phyloP scores from a whole-genome alignment of 2,329 filamentous ascomycete species.

The Teratosphaeria viscida region DNA sequence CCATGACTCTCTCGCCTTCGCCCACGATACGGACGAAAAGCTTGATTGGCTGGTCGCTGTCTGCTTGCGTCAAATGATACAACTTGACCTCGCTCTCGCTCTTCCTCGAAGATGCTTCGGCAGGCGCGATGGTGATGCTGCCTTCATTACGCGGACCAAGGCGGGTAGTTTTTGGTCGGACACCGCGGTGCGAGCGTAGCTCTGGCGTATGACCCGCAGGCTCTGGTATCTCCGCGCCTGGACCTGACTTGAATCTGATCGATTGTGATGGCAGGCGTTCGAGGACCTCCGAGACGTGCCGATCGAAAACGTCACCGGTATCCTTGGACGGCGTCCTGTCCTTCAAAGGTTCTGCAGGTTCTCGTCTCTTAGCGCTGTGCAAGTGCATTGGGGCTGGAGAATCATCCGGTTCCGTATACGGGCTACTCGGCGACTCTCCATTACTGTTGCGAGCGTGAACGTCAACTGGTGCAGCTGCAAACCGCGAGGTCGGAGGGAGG shows the following conservation, averaged over 20 bases:
- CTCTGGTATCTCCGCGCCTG: conserved; percentile 29
- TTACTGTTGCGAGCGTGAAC: not conserved
- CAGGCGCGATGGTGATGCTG: conserved; percentile 23
- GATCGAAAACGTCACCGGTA: conserved; percentile 45
- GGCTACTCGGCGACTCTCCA: not conserved
- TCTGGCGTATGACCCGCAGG: conserved; percentile 10
- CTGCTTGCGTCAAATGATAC: conserved; percentile 80
- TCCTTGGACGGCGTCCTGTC: not conserved
- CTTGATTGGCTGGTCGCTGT: conserved; percentile 81
- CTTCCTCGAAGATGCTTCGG: conserved; percentile 24
- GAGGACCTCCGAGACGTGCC: conserved; percentile 28
- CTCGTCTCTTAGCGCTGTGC: not conserved
- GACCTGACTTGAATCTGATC: conserved; percentile 59
- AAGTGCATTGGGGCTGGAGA: not conserved
- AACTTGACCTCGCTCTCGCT: conserved; percentile 54
- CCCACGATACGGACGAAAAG: conserved; percentile 89
- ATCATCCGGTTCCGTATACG: not conserved
- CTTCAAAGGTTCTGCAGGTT: not conserved
- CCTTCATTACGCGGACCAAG: conserved; percentile 5
- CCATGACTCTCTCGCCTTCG: conserved; percentile 92
- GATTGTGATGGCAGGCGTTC: conserved; percentile 47
- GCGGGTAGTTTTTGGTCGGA: conserved; percentile 10
- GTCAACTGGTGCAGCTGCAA: not conserved
- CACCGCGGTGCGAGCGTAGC: conserved; percentile 8
- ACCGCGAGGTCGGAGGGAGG: not conserved